Base-by-base conservation (phyloP, 306 rosid species). In the Inga oerstediana region DNA sequence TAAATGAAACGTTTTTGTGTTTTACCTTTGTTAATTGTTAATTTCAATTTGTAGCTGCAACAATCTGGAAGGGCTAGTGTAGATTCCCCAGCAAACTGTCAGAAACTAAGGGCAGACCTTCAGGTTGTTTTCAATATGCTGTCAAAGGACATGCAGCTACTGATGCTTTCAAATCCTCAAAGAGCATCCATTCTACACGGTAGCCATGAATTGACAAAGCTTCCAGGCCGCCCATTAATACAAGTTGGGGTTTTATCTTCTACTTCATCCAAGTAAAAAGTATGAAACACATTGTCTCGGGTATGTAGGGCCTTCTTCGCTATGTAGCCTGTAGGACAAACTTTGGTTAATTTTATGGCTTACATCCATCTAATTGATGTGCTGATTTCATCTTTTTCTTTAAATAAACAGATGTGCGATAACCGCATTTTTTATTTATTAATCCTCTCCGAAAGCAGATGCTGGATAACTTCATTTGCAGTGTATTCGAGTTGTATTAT, bases 131-230 rank as follows among this genome's bases (percentile, higher is more conserved):
- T 88, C 80, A 79, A 80, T 46, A 88, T 89, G 72, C 96, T 94
- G 86, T 93, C 98, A 30, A 90, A 87, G 82, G 98, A 94, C 84
- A 82, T 90, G 97, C 98, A 94, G 77, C 94, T 92, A 82, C 85
- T 94, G 82, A 88, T 92, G 82, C 92, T 94, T 84, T 84, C 92
- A 48, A 91, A 94, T 85, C 97, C 96, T 67, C 91, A 91, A 84
- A 89, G 85, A 88, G 96, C 91, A 80, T 85, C 92, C 59, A 96
- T 89, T 83, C 87, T 94, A 58, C 91, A 88, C 74, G 90, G 87
- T 59, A 86, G 85, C 79, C 81, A 86, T 8, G 89, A 88, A 62
- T 77, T 9, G 43, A 48, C 87, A 30, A 91, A 91, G 82, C 93
- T 87, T 87, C 91, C 91, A 0, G 93, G 87, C 58, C 89, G 76